These are phyloP conservation scores for Batkoa obscura DNA, from an alignment of 371 early-diverging fungal genomes.

Conservation along the genomic window DNA sequence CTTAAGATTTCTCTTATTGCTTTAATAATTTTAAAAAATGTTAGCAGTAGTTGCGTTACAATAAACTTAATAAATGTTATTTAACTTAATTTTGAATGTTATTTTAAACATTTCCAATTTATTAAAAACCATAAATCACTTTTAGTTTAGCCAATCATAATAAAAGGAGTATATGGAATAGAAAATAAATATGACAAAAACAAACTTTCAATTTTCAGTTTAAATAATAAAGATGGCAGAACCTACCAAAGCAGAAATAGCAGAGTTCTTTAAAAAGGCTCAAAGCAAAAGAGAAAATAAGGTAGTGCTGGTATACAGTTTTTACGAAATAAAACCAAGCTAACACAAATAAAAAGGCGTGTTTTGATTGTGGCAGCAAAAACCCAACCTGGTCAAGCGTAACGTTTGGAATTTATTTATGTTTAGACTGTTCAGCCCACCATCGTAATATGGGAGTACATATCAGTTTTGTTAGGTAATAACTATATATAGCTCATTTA, in stretches of 20 bases:
- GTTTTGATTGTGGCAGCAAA: constrained; percentile 85
- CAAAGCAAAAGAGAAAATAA: constrained; percentile 59
- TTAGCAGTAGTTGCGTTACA: no score
- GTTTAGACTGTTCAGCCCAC: constrained; percentile 92
- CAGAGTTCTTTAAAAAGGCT: constrained; percentile 57
- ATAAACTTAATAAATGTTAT: no score
- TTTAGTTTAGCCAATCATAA: no score
- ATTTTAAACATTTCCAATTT: no score
- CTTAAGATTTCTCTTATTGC: no score
- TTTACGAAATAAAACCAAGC: neutral
- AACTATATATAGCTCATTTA: neutral
- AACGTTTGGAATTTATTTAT: constrained; percentile 94
- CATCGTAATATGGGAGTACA: constrained; percentile 91
- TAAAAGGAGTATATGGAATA: no score
- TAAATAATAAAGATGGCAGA: constrained; percentile 35
- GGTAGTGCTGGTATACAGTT: constrained; percentile 18
- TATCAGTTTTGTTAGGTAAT: constrained; percentile 86
- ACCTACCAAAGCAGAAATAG: constrained; percentile 54
- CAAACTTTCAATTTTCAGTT: no score
- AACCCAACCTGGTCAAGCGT: constrained; percentile 97
- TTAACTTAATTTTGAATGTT: no score
- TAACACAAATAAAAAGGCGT: neutral
- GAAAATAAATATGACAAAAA: no score
- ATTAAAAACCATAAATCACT: no score
- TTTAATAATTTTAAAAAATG: no score